Percentiles rank a stretch among this genome's conserved stretches.
These are phyloP conservation scores for Phytophthora idaei DNA, from an alignment of 352 stramenopile species.

Conservation along the genomic window DNA sequence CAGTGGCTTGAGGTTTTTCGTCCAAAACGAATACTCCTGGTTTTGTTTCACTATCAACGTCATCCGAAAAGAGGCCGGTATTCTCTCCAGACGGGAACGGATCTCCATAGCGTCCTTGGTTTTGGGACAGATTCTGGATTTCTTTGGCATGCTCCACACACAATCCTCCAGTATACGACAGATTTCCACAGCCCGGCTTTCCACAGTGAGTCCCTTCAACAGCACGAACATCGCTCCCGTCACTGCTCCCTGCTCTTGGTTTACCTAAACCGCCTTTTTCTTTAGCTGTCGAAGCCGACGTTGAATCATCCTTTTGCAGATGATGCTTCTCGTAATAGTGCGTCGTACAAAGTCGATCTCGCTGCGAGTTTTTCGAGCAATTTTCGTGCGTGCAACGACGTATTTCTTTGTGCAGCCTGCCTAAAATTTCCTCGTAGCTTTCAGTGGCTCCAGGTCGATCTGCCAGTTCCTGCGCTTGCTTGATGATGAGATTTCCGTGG, in stretches of 20 bases:
- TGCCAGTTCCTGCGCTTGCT: conserved; percentile 75
- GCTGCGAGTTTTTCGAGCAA: conserved; percentile 88
- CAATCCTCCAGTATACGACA: conserved; percentile 53
- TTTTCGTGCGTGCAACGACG: conserved; percentile 75
- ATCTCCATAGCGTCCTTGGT: conserved; percentile 19
- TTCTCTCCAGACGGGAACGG: conserved; percentile 12
- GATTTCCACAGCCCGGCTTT: conserved; percentile 44
- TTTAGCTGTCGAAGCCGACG: conserved; percentile 2
- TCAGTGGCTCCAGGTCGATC: conserved; percentile 48
- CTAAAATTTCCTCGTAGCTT: conserved; percentile 75
- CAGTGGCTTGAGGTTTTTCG: conserved; percentile 25
- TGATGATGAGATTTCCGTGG: conserved; percentile 79
- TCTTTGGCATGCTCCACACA: conserved; percentile 60
- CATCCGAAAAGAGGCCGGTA: conserved; percentile 8
- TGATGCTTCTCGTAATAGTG: conserved; percentile 84
- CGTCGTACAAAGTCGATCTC: conserved; percentile 82
- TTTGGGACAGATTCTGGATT: conserved; percentile 24
- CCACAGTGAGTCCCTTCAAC: conserved; percentile 39
- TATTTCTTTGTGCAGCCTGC: conserved; percentile 76
- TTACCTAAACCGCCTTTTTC: conserved; percentile 13
- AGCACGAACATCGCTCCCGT: conserved; percentile 32
- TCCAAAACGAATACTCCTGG: conserved; percentile 28
- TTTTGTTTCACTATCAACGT: conserved; percentile 39
- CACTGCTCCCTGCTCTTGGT: background rate
- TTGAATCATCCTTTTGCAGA: conserved; percentile 33